Evolutionary conservation across 139 green algal genomes (phyloP), one percentile per base, ranked within the genome.

Genomic region (Chlamydomonas asymmetrica): DNA sequence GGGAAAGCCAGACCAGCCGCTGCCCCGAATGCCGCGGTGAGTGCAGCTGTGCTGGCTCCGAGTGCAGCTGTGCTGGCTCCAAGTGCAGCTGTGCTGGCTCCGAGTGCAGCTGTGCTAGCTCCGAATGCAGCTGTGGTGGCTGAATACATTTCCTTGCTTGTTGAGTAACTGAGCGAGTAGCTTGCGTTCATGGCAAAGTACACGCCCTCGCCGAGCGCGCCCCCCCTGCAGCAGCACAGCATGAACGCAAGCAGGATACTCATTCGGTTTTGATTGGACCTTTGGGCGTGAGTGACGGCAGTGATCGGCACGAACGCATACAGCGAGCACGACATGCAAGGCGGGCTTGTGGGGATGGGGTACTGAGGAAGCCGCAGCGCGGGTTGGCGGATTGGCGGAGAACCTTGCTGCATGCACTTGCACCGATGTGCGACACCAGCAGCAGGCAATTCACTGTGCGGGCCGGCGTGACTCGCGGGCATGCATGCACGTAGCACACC

Each of bases 131-230:
- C 45, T 10, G 45, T 10, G 45, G 45, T 16, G 45, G 45, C 45
- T 25, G 45, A 16, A 16, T 16, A 52, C 29, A 35, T 4, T 29
- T 29, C 40, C 10, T 7, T 37, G 45, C 66, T 38, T 63, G 66
- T 29, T 54, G 29, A 22, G 72, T 78, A 78, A 0, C 3, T 2
- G 37, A 57, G 18, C n/a, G 35, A 59, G 72, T 78, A 78, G 10
- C 10, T 35, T 2, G 72, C 62, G 18, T 65, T 65, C 35, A 48
- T 62, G 1, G 72, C 72, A 38, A 78, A 78, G 48, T 78, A 78
- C 18, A 49, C 35, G 37, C 72, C 72, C 48, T 63, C 61, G 13
- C 72, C 72, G 62, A 78, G 61, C 16, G 48, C 25, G 49, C 72
- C 62, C 34, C 2, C 34, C 61, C 62, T 78, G 72, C 27, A n/a